Percentiles rank a stretch among this genome's conserved stretches.
Conservation (phyloP, 345 rosid species). For the Mangifera indica region DNA sequence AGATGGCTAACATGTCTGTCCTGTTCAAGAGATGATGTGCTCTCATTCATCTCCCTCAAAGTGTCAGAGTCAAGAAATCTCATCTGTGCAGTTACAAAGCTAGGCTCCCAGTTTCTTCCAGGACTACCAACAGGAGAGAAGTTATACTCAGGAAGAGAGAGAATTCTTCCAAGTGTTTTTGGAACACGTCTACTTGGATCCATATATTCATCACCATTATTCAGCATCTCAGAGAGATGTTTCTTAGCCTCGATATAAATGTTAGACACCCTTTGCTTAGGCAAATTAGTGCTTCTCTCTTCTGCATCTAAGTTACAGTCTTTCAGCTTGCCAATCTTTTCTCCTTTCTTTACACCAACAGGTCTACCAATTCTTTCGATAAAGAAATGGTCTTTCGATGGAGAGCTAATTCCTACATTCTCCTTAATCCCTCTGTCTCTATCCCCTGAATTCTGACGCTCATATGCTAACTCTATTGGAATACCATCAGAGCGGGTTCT, state of each 20-base stretch:
- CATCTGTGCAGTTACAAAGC: conserved; percentile 47
- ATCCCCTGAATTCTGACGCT: conserved; percentile 21
- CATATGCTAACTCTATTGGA: conserved; percentile 30
- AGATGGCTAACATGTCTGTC: conserved; percentile 37
- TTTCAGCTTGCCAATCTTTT: conserved; percentile 34
- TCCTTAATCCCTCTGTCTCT: conserved; percentile 40
- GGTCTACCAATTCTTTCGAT: conserved; percentile 74
- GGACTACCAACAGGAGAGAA: conserved; percentile 73
- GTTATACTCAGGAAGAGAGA: conserved; percentile 70
- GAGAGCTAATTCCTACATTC: conserved; percentile 48
- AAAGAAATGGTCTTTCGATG: conserved; percentile 84
- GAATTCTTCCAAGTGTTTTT: conserved; percentile 75
- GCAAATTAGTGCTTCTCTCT: conserved; percentile 29
- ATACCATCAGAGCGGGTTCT: conserved; percentile 30
- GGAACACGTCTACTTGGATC: conserved; percentile 45
- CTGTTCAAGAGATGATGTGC: conserved; percentile 28
- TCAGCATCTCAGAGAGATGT: conserved; percentile 85
- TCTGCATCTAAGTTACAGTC: conserved; percentile 35
- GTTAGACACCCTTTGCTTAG: conserved; percentile 54
- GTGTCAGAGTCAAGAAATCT: conserved; percentile 44
- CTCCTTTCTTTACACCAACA: conserved; percentile 37
- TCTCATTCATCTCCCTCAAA: conserved; percentile 33
- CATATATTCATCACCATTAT: conserved; percentile 43
- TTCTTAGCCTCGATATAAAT: conserved; percentile 90
- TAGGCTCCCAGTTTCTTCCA: conserved; percentile 48